These are phyloP conservation scores for Lentinula sp. DNA, from an alignment of 768 basidiomycete genomes.

Conservation along the genomic window DNA sequence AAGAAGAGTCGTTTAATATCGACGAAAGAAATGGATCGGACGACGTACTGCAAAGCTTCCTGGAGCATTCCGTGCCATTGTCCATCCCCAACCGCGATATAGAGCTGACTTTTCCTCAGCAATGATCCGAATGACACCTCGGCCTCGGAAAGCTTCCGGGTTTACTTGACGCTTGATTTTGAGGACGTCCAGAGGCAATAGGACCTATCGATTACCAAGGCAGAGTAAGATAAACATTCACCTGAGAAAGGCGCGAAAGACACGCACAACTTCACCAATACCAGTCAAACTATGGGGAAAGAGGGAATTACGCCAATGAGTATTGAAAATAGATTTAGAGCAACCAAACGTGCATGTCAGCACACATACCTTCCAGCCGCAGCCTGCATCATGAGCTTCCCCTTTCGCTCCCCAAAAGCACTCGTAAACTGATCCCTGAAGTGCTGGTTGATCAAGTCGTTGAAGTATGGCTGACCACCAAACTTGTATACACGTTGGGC, in stretches of 20 bases:
- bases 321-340: neutral
- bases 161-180: slow-evolving; percentile 99
- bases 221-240: neutral
- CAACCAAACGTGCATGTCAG: neutral
- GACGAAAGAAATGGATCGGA: neutral
- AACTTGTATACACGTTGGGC: slow-evolving; percentile 96
- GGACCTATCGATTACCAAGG: slow-evolving; percentile 40
- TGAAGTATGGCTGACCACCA: slow-evolving; percentile 97
- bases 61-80: slow-evolving; percentile 95
- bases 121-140: slow-evolving; percentile 85
- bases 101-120: slow-evolving; percentile 87
- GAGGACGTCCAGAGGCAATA: slow-evolving; percentile 93
- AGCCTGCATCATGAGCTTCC: slow-evolving; percentile 95
- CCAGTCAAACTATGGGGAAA: slow-evolving; percentile 49
- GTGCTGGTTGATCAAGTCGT: slow-evolving; percentile 81
- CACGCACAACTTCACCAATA: slow-evolving; percentile 90
- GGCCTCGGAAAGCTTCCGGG: slow-evolving; percentile 95
- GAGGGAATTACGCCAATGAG: slow-evolving; percentile 6
- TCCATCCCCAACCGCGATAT: slow-evolving; percentile 99
- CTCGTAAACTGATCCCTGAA: slow-evolving; percentile 79
- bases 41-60: slow-evolving; percentile 84
- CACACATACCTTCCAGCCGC: slow-evolving; percentile 77
- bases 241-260: neutral
- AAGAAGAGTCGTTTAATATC: too few relatives aligned
- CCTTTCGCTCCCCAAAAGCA: slow-evolving; percentile 88